phyloP scores from a whole-genome alignment of 2,329 filamentous ascomycete genomes.

The Aspergillus texensis region DNA sequence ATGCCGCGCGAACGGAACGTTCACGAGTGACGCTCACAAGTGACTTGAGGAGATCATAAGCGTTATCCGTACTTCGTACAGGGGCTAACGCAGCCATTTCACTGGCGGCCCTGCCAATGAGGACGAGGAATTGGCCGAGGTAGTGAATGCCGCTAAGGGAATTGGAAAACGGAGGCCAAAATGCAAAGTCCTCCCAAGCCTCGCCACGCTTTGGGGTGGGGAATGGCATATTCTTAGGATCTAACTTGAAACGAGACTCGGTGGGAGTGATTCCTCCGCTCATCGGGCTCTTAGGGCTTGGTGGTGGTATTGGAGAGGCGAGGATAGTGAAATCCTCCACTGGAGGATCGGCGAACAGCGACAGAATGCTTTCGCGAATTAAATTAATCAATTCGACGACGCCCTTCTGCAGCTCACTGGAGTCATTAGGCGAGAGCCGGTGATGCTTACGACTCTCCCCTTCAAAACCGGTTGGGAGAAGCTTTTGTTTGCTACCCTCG shows the following conservation, averaged over 20 bases:
- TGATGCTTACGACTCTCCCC: slow-evolving; percentile 82
- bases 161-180: slow-evolving; percentile 94
- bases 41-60: slow-evolving; percentile 71
- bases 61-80: slow-evolving; percentile 58
- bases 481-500: slow-evolving; percentile 77
- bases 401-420: slow-evolving; percentile 73
- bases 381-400: slow-evolving; percentile 80
- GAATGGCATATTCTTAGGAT: slow-evolving; percentile 73
- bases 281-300: slow-evolving; percentile 67
- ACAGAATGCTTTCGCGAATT: slow-evolving; percentile 75
- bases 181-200: slow-evolving; percentile 89
- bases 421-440: slow-evolving; percentile 70
- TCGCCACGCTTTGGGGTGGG: slow-evolving; percentile 79
- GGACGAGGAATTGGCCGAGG: slow-evolving; percentile 75
- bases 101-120: slow-evolving; percentile 83
- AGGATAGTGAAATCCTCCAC: slow-evolving; percentile 88
- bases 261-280: slow-evolving; percentile 55
- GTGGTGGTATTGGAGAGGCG: slow-evolving; percentile 75
- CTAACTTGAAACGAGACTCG: slow-evolving; percentile 78
- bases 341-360: slow-evolving; percentile 85
- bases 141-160: slow-evolving; percentile 91
- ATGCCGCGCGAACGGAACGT: slow-evolving; percentile 80
- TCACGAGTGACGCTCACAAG: slow-evolving; percentile 81
- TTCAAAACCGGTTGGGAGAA: slow-evolving; percentile 77
- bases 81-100: slow-evolving; percentile 79